Conservation (phyloP, 495 filamentous ascomycete species). For the Parachaetomium inaequale region DNA sequence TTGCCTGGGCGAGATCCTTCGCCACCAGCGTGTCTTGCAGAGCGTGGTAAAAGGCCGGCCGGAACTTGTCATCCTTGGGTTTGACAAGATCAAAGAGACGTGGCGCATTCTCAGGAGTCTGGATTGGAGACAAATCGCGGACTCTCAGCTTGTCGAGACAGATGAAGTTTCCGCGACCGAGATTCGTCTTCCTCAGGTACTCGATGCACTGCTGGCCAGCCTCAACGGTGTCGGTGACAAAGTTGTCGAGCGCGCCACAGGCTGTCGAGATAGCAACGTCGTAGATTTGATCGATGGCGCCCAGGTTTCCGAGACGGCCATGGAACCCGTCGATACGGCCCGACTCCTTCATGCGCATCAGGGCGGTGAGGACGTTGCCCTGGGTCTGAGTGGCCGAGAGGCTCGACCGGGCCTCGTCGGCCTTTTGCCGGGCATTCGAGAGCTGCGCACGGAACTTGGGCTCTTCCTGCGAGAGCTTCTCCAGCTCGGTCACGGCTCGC, state of each 20-base stretch:
- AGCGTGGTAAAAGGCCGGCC: slow-evolving; percentile 90
- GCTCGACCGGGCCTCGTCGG: slow-evolving; percentile 89
- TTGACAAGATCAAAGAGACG: slow-evolving; percentile 90
- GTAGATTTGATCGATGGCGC: slow-evolving; percentile 90
- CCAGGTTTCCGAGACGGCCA: slow-evolving; percentile 89
- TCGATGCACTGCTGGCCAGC: slow-evolving; percentile 97
- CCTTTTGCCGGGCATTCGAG: slow-evolving; percentile 84
- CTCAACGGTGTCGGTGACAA: slow-evolving; percentile 93
- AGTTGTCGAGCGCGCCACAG: slow-evolving; percentile 84
- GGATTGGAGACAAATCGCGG: slow-evolving; percentile 69
- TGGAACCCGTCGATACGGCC: slow-evolving; percentile 96
- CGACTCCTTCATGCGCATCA: slow-evolving; percentile 94
- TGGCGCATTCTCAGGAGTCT: slow-evolving; percentile 88
- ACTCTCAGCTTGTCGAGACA: slow-evolving; percentile 80
- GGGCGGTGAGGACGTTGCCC: slow-evolving; percentile 82
- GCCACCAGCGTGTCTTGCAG: slow-evolving; percentile 93
- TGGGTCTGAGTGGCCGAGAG: slow-evolving; percentile 85
- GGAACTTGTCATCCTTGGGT: slow-evolving; percentile 79
- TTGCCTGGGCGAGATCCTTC: slow-evolving; percentile 86
- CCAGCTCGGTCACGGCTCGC: slow-evolving; percentile 65
- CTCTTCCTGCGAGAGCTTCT: slow-evolving; percentile 68
- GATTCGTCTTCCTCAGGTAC: slow-evolving; percentile 92
- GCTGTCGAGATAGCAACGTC: slow-evolving; percentile 97
- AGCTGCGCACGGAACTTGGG: slow-evolving; percentile 75
- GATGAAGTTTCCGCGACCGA: slow-evolving; percentile 96